phyloP scores from a whole-genome alignment of 257 asterid species.

The Echium plantagineum region DNA sequence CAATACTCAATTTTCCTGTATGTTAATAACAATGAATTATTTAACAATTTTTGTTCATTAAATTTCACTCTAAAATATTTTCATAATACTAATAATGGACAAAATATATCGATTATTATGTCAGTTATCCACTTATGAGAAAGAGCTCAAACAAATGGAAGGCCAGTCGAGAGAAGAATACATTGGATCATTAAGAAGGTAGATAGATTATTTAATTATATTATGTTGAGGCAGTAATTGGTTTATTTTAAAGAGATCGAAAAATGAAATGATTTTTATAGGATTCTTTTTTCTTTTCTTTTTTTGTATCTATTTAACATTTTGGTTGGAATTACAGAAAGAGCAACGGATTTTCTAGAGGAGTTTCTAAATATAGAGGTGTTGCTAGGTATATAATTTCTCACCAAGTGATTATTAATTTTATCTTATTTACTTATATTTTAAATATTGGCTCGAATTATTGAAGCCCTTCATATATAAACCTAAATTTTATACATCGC shows the following conservation, averaged over 20 bases:
- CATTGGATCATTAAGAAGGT: slow-evolving; percentile 77
- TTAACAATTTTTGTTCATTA: too few species aligned
- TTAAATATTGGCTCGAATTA: too few species aligned
- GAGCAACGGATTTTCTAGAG: slow-evolving; percentile 83
- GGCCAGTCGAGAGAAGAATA: slow-evolving; percentile 78
- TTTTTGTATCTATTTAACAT: too few species aligned
- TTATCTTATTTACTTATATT: too few species aligned
- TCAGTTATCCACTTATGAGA: slow-evolving; percentile 50
- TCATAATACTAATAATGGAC: not conserved
- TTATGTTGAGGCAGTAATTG: not conserved
- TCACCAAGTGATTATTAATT: too few species aligned
- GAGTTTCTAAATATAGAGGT: slow-evolving; percentile 83
- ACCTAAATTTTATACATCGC: too few species aligned
- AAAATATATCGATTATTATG: slow-evolving; percentile 1
- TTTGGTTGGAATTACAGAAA: slow-evolving; percentile 33
- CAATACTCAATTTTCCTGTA: slow-evolving; percentile 78
- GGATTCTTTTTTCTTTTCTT: too few species aligned
- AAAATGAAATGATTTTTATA: not conserved
- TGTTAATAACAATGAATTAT: not conserved
- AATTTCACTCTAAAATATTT: not conserved
- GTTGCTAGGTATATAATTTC: slow-evolving; percentile 54
- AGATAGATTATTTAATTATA: too few species aligned
- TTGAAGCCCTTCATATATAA: too few species aligned
- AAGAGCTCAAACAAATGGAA: slow-evolving; percentile 55
- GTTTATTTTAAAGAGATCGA: not conserved